Percentiles rank a stretch among this genome's conserved stretches.
Conservation (phyloP, 176 grass and related monocot species). For the Oryza rufipogon region DNA sequence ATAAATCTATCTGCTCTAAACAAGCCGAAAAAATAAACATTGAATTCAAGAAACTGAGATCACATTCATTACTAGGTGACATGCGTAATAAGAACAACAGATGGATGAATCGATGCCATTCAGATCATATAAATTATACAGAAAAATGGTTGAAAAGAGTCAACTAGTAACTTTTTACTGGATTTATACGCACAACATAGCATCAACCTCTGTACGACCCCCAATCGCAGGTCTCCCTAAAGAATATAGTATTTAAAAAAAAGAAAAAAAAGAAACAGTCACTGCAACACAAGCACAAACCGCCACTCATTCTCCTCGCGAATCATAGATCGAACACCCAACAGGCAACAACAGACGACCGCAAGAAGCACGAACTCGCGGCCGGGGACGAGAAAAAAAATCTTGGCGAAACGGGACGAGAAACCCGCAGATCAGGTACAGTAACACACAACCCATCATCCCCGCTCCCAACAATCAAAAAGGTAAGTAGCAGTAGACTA, state of each 20-base stretch:
- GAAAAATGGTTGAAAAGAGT: background rate
- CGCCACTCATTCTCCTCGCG: background rate
- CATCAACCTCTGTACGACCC: background rate
- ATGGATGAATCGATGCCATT: background rate
- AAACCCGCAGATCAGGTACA: background rate
- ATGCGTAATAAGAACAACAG: background rate
- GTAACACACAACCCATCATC: background rate
- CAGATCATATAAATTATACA: background rate
- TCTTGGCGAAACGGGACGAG: background rate
- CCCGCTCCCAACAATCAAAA: background rate
- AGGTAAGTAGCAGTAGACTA: too few species aligned
- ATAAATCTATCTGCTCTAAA: background rate
- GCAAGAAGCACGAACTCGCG: background rate
- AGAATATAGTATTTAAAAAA: background rate
- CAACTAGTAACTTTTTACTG: background rate
- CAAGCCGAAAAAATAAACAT: background rate
- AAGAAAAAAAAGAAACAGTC: too few species aligned
- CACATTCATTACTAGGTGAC: background rate
- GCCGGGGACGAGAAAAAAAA: background rate
- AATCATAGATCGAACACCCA: background rate
- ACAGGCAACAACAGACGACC: background rate
- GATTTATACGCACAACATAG: background rate
- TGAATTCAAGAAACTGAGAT: constrained; percentile 9
- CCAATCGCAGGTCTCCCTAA: background rate
- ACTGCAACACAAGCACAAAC: background rate